Base-by-base conservation (phyloP, 1,139 yeast species). In the Geotrichum candidum region DNA sequence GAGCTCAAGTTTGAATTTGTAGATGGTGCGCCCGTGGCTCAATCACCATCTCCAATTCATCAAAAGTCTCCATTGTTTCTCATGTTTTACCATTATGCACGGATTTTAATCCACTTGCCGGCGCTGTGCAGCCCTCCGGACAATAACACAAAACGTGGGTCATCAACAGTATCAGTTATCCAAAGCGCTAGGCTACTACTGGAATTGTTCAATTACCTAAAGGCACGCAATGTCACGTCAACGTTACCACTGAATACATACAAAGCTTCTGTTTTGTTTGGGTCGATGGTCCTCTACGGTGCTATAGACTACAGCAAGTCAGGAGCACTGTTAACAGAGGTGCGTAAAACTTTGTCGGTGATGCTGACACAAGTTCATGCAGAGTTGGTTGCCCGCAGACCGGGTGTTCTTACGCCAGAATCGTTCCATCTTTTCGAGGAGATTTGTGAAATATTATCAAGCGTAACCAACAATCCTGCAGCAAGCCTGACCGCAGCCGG, bases 221-320 rank as follows among this genome's bases (percentile, higher is more conserved):
- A 80, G 52, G 71, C 80, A 0, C 65, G 80, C 65, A 70, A 77
- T 65, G 74, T 75, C 67, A 69, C 77, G 68, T 72, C 82, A 57
- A 74, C 96, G 0, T 73, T 90, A 13, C 96, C 96, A 0, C 70
- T 88, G 52, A 88, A 88, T 68, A 77, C 85, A 15, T 78, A 91
- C 0, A 76, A 95, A 63, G 83, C 87, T 63, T 84, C 84, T 67
- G 84, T 91, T 0, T 77, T 91, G 55, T 80, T 87, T 65, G 81
- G 91, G 0, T 76, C 90, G 22, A 72, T 90, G 61, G 88, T 89
- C 23, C 90, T 96, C 0, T 86, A 85, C 66, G 91, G 95, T 10
- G 83, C 90, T 0, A 77, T 90, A 62, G 96, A 90, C 66, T 90
- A 88, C 70, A 86, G 90, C 2, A 85, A 88, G 70, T 91, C 94